Evolutionary conservation across 441 rosid genomes (phyloP), one percentile per base, ranked within the genome.

Genomic region (Aleurites moluccanus): DNA sequence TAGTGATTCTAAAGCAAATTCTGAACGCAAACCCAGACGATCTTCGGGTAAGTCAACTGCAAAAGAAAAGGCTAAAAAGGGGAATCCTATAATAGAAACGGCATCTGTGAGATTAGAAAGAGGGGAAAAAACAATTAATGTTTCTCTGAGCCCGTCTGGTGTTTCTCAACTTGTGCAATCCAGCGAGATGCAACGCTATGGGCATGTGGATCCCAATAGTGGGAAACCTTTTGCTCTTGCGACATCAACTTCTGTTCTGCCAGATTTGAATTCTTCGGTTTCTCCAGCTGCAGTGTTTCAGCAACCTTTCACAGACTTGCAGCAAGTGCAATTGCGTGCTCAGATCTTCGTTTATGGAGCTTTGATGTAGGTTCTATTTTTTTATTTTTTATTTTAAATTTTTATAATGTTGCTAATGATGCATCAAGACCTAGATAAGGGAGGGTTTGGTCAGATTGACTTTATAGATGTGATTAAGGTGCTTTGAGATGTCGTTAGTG

Each of bases 281-380:
- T 81, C 89, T 74, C 86, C 84, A 56, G 75, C 90, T 63, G 78
- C 82, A 81, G 80, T 84, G 67, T 89, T 89, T 85, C 94, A 81
- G 52, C 99, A 94, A 85, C 97, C 99, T 82, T 96, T 96, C 86
- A 91, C 94, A 4, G 98, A 96, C 81, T 77, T 86, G 79, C 99
- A 96, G 81, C 99, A 96, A 96, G 92, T 96, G 85, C 98, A 96
- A 81, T 85, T 96, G 77, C 99, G 99, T 60, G 94, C 99, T 64
- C 99, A 96, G 87, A 96, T 96, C 70, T 90, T 96, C 86, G 98
- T 94, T 75, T 96, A 96, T 81, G 99, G 99, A 72, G 91, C 95
- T 77, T 81, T 96, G 79, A 96, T 96, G 99, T 96, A 81, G 81
- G 98, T 80, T 71, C 77, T 77, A 6, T 47, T 76, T 50, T 57